Conservation (phyloP, 805 yeast genomes). For the Kuraishia ogatae region DNA sequence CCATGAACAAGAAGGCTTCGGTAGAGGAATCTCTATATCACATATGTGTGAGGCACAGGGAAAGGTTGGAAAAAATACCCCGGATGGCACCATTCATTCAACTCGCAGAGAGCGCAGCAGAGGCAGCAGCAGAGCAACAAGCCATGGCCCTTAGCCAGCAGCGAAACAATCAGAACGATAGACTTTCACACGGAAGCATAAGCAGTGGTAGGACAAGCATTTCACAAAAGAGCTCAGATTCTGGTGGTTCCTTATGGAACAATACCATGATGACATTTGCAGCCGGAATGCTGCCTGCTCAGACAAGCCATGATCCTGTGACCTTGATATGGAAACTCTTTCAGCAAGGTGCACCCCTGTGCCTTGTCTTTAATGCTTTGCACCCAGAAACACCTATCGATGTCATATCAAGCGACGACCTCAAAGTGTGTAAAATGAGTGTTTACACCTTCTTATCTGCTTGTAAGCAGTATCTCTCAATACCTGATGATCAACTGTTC, state of each 20-base stretch:
- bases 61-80: conserved; percentile 47
- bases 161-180: neutral
- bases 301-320: conserved; percentile 79
- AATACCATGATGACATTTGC: conserved; percentile 52
- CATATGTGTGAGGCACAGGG: conserved; percentile 49
- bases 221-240: neutral
- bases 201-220: neutral
- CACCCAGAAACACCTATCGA: conserved; percentile 43
- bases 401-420: conserved; percentile 67
- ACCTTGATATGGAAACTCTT: conserved; percentile 83
- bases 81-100: conserved; percentile 63
- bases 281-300: conserved; percentile 71
- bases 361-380: conserved; percentile 72
- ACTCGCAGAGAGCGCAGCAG: conserved; percentile 58
- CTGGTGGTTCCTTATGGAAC: conserved; percentile 17
- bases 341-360: conserved; percentile 88
- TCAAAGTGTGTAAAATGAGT: conserved; percentile 77
- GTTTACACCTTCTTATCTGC: conserved; percentile 87
- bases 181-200: neutral
- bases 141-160: conserved; percentile 39
- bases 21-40: conserved; percentile 64
- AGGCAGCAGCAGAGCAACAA: conserved; percentile 64
- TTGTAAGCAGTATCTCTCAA: conserved; percentile 65
- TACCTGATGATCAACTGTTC: conserved; percentile 76
- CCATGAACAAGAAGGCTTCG: conserved; percentile 56